phyloP scores from a whole-genome alignment of 2,329 filamentous ascomycete species.

The Aspergillus amoenus region DNA sequence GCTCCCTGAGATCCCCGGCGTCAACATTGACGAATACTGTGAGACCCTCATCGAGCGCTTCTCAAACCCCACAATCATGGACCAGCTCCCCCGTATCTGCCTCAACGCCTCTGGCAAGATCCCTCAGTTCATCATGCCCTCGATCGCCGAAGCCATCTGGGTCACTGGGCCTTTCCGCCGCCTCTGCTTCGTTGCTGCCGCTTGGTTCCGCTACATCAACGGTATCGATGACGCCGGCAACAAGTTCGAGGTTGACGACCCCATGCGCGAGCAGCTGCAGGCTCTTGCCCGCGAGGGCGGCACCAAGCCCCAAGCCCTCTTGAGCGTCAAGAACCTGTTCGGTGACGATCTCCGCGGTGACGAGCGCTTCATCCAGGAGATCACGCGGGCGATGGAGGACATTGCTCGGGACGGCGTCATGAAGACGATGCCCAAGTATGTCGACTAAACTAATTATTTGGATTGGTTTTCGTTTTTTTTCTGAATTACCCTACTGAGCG shows the following conservation, averaged over 20 bases:
- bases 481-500: background rate
- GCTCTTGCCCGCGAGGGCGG: slow-evolving; percentile 47
- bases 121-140: slow-evolving; percentile 46
- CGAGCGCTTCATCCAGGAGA: slow-evolving; percentile 49
- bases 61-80: slow-evolving; percentile 58
- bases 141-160: slow-evolving; percentile 46
- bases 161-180: slow-evolving; percentile 46
- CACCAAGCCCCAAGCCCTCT: slow-evolving; percentile 42
- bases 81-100: slow-evolving; percentile 54
- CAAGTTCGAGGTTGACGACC: slow-evolving; percentile 44
- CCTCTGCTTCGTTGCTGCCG: slow-evolving; percentile 49
- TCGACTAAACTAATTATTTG: slow-evolving; percentile 31
- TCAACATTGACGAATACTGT: slow-evolving; percentile 55
- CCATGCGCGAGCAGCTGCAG: slow-evolving; percentile 51
- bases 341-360: slow-evolving; percentile 53
- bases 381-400: slow-evolving; percentile 49
- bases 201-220: slow-evolving; percentile 54
- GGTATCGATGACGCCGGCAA: slow-evolving; percentile 52
- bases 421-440: slow-evolving; percentile 53
- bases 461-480: background rate
- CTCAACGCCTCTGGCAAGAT: slow-evolving; percentile 57
- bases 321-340: slow-evolving; percentile 50
- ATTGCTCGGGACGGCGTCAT: slow-evolving; percentile 50
- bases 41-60: slow-evolving; percentile 55
- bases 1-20: slow-evolving; percentile 51